Percentiles rank a stretch among this genome's conserved stretches.
These are phyloP conservation scores for Sarocladiaceae sp. DNA, from an alignment of 2,329 filamentous ascomycete genomes.

Conservation along the genomic window DNA sequence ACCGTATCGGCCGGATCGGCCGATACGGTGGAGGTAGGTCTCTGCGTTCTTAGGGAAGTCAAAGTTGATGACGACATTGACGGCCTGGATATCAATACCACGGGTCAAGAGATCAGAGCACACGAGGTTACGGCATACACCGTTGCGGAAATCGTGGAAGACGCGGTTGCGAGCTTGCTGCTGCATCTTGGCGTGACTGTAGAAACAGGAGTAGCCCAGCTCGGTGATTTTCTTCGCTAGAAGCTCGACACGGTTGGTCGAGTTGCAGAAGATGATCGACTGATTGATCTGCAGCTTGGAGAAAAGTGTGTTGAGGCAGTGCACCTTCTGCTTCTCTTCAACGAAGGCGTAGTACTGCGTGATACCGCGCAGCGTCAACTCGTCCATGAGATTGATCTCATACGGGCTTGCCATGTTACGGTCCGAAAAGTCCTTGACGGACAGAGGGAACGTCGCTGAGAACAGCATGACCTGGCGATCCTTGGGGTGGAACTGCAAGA, in stretches of 20 bases:
- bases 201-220: slow-evolving; percentile 98
- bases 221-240: slow-evolving; percentile 99
- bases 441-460: slow-evolving; percentile 93
- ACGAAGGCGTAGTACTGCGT: slow-evolving; percentile 99
- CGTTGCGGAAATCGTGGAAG: slow-evolving; percentile 98
- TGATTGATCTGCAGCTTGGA: slow-evolving; percentile 99
- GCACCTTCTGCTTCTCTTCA: slow-evolving; percentile 98
- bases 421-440: slow-evolving; percentile 96
- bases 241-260: slow-evolving; percentile 94
- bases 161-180: slow-evolving; percentile 96
- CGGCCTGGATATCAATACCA: slow-evolving; percentile 98
- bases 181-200: slow-evolving; percentile 97
- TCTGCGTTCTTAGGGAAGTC: slow-evolving; percentile 99
- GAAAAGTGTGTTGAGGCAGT: slow-evolving; percentile 97
- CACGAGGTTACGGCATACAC: slow-evolving; percentile 94
- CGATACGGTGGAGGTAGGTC: slow-evolving; percentile 96
- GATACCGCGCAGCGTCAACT: slow-evolving; percentile 94
- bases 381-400: slow-evolving; percentile 99
- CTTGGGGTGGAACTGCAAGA: slow-evolving; percentile 91
- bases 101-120: slow-evolving; percentile 96
- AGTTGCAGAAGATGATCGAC: slow-evolving; percentile 99
- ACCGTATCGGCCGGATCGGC: slow-evolving; percentile 93
- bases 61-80: slow-evolving; percentile 99
- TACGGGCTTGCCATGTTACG: slow-evolving; percentile 96
- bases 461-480: slow-evolving; percentile 99